Evolutionary conservation across 768 basidiomycete genomes (phyloP).

Genomic region (Russula griseocarnosa): DNA sequence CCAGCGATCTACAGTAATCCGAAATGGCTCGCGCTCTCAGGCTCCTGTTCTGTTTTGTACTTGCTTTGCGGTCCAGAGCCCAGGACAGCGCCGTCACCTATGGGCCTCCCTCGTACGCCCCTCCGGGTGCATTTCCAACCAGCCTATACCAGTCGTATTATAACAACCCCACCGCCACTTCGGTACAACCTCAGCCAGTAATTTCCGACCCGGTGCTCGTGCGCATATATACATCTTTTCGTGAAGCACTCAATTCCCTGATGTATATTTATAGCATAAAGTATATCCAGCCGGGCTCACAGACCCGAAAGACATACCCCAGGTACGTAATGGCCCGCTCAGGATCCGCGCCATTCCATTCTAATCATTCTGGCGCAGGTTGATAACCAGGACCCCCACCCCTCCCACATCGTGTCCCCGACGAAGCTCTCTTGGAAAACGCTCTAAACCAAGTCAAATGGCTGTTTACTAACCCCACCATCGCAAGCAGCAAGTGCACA

Average conservation of each 20-base stretch:
- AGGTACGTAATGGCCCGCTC: constrained; percentile 32
- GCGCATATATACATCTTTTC: constrained; percentile 9
- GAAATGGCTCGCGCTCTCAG: constrained; percentile 4
- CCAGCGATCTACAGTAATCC: neutral
- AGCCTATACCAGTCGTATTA: constrained; percentile 59
- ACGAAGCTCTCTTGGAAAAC: constrained; percentile 44
- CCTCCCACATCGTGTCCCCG: constrained; percentile 53
- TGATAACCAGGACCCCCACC: constrained; percentile 62
- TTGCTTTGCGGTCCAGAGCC: constrained; percentile 3
- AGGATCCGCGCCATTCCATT: neutral
- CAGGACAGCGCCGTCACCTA: constrained; percentile 18
- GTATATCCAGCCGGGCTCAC: constrained; percentile 61
- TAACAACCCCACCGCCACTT: constrained; percentile 69
- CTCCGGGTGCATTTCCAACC: constrained; percentile 63
- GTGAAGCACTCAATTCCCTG: neutral
- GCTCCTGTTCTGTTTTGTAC: constrained; percentile 14
- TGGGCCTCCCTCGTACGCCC: constrained; percentile 51
- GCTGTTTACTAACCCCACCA: constrained; percentile 50
- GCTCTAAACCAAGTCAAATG: constrained; percentile 58
- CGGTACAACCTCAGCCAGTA: constrained; percentile 70
- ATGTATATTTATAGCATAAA: constrained; percentile 42
- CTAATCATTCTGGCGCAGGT: constrained; percentile 35
- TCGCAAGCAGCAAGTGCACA: constrained; percentile 52
- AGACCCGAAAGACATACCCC: constrained; percentile 55
- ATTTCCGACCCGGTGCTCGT: constrained; percentile 70